Evolutionary conservation across 2,329 filamentous ascomycete species (phyloP).

Genomic region (Volutella citrinella): DNA sequence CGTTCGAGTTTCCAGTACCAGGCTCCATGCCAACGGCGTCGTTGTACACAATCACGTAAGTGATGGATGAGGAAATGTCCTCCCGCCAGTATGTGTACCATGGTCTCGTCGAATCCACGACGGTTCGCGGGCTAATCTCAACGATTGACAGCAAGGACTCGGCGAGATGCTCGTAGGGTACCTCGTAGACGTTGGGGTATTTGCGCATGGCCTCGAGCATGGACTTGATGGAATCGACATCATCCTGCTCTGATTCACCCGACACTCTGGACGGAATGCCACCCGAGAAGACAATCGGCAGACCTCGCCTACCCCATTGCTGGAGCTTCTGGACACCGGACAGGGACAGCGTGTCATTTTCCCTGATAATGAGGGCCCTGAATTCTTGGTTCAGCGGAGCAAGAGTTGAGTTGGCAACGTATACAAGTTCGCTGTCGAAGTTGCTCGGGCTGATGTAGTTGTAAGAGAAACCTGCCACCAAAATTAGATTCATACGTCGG

Average conservation of each 20-base stretch:
- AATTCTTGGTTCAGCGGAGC: not conserved
- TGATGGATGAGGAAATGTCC: too few relatives aligned
- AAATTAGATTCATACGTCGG: too few relatives aligned
- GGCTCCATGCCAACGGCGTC: constrained; percentile 1
- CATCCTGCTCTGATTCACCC: not conserved
- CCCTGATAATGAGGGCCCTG: constrained; percentile 1
- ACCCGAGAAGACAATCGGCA: constrained; percentile 2
- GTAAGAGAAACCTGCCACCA: too few relatives aligned
- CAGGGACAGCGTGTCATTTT: not conserved
- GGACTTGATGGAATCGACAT: not conserved
- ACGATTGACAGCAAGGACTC: too few relatives aligned
- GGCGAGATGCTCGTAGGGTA: too few relatives aligned
- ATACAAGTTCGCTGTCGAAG: too few relatives aligned
- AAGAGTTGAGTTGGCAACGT: too few relatives aligned
- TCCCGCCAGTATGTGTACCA: too few relatives aligned
- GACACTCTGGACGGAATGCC: not conserved
- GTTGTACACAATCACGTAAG: constrained; percentile 5
- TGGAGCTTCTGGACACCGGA: not conserved
- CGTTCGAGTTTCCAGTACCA: not conserved
- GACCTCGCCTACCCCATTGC: not conserved
- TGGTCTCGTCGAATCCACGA: too few relatives aligned
- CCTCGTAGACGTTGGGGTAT: not conserved
- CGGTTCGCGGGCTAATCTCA: too few relatives aligned
- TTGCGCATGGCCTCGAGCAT: not conserved
- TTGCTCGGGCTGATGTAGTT: too few relatives aligned